These are phyloP conservation scores for Hyaloscypha hepaticicola DNA, from an alignment of 495 filamentous ascomycete species.

Conservation along the genomic window DNA sequence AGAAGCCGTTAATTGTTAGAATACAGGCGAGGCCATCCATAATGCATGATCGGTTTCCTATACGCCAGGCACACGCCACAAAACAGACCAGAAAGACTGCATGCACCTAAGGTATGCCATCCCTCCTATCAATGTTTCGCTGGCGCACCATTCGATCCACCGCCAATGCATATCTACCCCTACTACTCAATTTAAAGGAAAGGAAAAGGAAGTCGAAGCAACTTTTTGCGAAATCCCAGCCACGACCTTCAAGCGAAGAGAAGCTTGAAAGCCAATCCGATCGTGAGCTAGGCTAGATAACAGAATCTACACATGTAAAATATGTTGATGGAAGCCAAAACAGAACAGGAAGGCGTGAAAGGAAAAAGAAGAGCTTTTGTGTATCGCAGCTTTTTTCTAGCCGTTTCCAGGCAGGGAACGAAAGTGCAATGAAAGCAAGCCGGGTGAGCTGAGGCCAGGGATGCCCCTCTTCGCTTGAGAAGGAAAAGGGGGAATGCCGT, in stretches of 20 bases:
- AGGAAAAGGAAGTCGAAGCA: neutral
- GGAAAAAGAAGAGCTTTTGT: constrained; percentile 8
- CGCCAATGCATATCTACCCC: neutral
- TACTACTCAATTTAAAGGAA: neutral
- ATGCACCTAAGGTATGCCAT: neutral
- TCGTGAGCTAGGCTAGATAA: neutral
- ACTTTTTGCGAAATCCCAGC: neutral
- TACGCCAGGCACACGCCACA: neutral
- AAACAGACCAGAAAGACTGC: neutral
- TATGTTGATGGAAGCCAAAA: neutral
- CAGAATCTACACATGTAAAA: neutral
- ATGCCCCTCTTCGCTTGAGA: constrained; percentile 15
- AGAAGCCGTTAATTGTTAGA: neutral
- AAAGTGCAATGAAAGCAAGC: constrained; percentile 2
- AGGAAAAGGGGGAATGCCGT: constrained; percentile 28
- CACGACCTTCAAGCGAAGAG: neutral
- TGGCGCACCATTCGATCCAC: neutral
- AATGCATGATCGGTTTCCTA: neutral
- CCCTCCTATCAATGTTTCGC: neutral
- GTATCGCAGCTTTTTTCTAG: constrained; percentile 20
- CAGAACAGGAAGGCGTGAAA: neutral
- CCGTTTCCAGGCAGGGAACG: constrained; percentile 1
- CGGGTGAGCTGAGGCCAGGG: constrained; percentile 30
- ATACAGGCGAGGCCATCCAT: neutral
- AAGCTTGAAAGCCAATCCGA: neutral